A percentile compares a stretch with the other conserved stretches of the same genome.
These are phyloP conservation scores for Barnettozyma botsteinii DNA, from an alignment of 805 yeast genomes.

Conservation along the genomic window DNA sequence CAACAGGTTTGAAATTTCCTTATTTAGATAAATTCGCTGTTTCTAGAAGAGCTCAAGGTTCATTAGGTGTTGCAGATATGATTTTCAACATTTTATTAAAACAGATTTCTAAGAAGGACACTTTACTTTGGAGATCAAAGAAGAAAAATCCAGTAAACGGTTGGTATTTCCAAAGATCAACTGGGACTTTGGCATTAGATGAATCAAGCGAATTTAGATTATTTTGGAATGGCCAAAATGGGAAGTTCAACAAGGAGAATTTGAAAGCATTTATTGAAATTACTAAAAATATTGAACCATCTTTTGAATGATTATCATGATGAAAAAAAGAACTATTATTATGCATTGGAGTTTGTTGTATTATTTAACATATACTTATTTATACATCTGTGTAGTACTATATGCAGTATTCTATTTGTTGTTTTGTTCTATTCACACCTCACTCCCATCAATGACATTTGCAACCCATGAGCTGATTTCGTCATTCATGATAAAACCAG, in stretches of 20 bases:
- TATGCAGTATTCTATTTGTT: too few species aligned
- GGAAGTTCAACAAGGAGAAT: conserved; percentile 24
- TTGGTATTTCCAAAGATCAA: conserved; percentile 93
- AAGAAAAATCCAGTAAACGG: conserved; percentile 86
- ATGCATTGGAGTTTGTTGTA: too few species aligned
- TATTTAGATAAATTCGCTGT: conserved; percentile 95
- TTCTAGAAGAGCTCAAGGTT: conserved; percentile 74
- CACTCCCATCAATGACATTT: conserved; percentile 38
- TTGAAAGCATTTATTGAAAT: conserved; percentile 45
- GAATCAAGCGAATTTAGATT: conserved; percentile 33
- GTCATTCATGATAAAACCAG: conserved; percentile 41
- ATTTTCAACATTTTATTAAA: conserved; percentile 75
- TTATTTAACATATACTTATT: too few species aligned
- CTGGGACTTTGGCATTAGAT: conserved; percentile 53
- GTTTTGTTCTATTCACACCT: conserved; percentile 3
- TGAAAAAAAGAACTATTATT: too few species aligned
- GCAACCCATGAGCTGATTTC: conserved; percentile 42
- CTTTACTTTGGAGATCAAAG: conserved; percentile 83
- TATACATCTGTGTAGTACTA: too few species aligned
- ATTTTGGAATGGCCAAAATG: conserved; percentile 33
- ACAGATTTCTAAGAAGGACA: conserved; percentile 55
- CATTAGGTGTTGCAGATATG: conserved; percentile 90
- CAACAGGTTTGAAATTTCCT: conserved; percentile 40
- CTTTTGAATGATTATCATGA: conserved; percentile 27
- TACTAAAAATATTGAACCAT: conserved; percentile 54